Base-by-base conservation (phyloP, 2,329 filamentous ascomycete species). In the Fusarium cicatricum region DNA sequence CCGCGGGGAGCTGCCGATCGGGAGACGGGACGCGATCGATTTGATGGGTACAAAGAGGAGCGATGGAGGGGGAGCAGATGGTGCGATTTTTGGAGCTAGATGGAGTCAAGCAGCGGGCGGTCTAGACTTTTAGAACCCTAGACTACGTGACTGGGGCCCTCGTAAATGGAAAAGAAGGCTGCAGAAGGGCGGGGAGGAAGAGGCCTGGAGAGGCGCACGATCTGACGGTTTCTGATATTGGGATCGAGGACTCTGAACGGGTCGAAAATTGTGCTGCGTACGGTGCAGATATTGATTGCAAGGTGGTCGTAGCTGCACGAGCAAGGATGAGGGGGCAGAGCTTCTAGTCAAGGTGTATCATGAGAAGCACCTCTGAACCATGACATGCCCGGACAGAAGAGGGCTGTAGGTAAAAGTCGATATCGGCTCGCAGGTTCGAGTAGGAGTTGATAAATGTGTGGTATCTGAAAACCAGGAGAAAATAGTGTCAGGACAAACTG, bases 1-100 rank as follows among this genome's bases (percentile, higher is more conserved):
- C 46, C 52, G 55, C 39, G 54, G 52, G 54, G 52, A 55, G 58
- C 48, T 52, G 57, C 55, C 42, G 65, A 68, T 68, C 61, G 66
- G 57, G 39, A 55, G 43, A 60, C 49, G 48, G 62, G 60, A 47
- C 50, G 46, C 58, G 64, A 69, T 67, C 66, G 64, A 66, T 64
- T 66, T 55, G 64, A 69, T 63, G 62, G 57, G 62, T 61, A 60
- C 55, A 40, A 58, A 31, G 57, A 52, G 45, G 38, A 64, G 55
- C 42, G 50, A 68, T 68, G 56, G 66, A 68, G 60, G 62, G 66
- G 64, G 49, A 62, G 48, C 31, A 55, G 54, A 64, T 69, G 65
- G 66, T 65, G 66, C 66, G 66, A 68, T 69, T 69, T 67, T 64
- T 51, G 55, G 56, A 65, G 58, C 62, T 65, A 69, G 58, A 66